Evolutionary conservation across 306 rosid species (phyloP).

Genomic region (Vigna unguiculata): DNA sequence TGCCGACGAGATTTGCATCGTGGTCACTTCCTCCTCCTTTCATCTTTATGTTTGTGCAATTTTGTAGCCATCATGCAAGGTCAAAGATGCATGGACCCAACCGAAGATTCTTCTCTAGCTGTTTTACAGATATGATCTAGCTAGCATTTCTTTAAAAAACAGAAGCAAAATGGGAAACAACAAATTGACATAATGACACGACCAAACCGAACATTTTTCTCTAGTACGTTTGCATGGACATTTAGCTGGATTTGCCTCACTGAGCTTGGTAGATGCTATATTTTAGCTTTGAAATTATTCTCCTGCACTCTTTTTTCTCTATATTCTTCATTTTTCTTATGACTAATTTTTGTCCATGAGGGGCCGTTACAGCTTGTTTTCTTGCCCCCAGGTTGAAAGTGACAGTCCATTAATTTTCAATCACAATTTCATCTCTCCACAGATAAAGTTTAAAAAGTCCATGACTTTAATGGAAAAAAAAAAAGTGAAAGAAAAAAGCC

Average conservation of each 20-base stretch:
- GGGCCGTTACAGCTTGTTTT: neutral
- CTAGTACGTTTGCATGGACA: conserved; percentile 15
- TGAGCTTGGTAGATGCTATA: neutral
- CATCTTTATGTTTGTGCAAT: conserved; percentile 12
- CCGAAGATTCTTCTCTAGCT: conserved; percentile 2
- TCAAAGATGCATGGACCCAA: conserved; percentile 22
- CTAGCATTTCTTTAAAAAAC: neutral
- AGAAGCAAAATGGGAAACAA: neutral
- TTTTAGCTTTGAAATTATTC: neutral
- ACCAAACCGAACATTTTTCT: neutral
- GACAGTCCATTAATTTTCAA: neutral
- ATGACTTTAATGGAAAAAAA: neutral
- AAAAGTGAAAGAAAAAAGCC: neutral
- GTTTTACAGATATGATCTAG: neutral
- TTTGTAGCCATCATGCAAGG: neutral
- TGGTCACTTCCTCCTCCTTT: conserved; percentile 25
- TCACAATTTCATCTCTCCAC: neutral
- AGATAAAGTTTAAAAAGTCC: neutral
- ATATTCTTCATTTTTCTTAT: neutral
- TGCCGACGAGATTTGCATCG: conserved; percentile 34
- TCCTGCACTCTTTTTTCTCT: neutral
- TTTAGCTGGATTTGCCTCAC: conserved; percentile 3
- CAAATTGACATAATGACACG: neutral
- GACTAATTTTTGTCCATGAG: neutral
- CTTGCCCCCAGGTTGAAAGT: neutral